Percentiles rank a stretch among this genome's conserved stretches.
These are phyloP conservation scores for Eucalyptus marginata DNA, from an alignment of 345 rosid genomes.

Conservation along the genomic window DNA sequence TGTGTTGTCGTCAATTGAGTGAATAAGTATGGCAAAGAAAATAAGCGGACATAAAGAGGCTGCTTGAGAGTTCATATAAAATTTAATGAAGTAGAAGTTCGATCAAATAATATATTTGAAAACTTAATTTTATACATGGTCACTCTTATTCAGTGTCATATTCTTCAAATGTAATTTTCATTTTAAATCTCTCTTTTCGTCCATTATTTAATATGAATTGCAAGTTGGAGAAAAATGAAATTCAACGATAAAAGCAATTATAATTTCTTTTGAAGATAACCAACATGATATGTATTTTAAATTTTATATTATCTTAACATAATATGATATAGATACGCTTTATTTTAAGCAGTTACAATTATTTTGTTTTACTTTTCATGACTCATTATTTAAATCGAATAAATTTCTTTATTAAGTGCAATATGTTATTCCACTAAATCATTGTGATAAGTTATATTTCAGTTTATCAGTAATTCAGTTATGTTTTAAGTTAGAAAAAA, in stretches of 20 bases:
- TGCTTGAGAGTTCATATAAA: neutral
- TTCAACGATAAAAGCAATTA: neutral
- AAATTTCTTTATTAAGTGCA: neutral
- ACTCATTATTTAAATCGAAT: neutral
- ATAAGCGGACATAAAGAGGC: neutral
- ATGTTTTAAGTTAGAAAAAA: neutral
- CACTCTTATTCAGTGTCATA: neutral
- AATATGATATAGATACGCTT: neutral
- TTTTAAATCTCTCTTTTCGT: neutral
- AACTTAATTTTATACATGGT: neutral
- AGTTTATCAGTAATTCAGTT: neutral
- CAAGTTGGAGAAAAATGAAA: neutral
- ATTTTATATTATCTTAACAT: no score
- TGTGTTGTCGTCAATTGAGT: neutral
- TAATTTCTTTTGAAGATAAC: neutral
- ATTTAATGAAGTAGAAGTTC: neutral
- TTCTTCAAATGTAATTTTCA: neutral
- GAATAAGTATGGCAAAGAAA: neutral
- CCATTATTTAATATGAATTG: neutral
- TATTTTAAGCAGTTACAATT: neutral
- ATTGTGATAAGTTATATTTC: neutral
- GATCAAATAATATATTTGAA: neutral
- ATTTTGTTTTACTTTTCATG: neutral
- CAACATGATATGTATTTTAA: neutral
- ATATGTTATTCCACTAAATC: neutral